Evolutionary conservation across 495 filamentous ascomycete species (phyloP).

Genomic region (Letharia columbiana): DNA sequence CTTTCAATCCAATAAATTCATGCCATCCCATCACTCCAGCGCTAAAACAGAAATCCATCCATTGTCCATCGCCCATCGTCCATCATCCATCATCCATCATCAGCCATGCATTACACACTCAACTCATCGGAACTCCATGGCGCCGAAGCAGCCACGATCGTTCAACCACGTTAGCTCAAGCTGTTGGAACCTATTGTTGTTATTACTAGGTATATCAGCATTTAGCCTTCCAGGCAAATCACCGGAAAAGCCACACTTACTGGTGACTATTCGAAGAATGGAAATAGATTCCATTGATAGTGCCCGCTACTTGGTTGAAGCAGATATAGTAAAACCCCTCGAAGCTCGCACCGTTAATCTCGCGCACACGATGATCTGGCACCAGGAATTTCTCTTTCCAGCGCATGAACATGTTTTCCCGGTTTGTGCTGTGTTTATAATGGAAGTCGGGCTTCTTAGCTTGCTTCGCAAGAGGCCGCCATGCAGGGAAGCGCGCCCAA

Average conservation of each 20-base stretch:
- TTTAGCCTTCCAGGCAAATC: conserved; percentile 1
- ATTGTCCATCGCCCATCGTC: not conserved
- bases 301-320: conserved; percentile 84
- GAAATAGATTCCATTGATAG: conserved; percentile 90
- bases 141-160: conserved; percentile 75
- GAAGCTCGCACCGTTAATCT: conserved; percentile 89
- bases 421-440: conserved; percentile 57
- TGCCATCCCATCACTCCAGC: conserved; percentile 17
- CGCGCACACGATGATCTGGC: conserved; percentile 82
- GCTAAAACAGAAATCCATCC: conserved; percentile 9
- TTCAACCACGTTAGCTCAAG: conserved; percentile 81
- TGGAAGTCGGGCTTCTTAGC: conserved; percentile 70
- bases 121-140: conserved; percentile 85
- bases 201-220: conserved; percentile 22
- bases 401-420: conserved; percentile 95
- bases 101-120: conserved; percentile 3
- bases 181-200: conserved; percentile 66
- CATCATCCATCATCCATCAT: conserved; percentile 13
- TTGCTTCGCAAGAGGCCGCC: conserved; percentile 67
- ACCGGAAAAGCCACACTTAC: conserved; percentile 43
- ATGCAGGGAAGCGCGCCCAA: conserved; percentile 85
- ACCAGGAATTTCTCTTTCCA: conserved; percentile 99
- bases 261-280: conserved; percentile 88
- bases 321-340: conserved; percentile 99
- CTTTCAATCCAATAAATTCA: not conserved